Evolutionary conservation across 83 land plant genomes (phyloP).

Genomic region (Isoetes engelmannii): DNA sequence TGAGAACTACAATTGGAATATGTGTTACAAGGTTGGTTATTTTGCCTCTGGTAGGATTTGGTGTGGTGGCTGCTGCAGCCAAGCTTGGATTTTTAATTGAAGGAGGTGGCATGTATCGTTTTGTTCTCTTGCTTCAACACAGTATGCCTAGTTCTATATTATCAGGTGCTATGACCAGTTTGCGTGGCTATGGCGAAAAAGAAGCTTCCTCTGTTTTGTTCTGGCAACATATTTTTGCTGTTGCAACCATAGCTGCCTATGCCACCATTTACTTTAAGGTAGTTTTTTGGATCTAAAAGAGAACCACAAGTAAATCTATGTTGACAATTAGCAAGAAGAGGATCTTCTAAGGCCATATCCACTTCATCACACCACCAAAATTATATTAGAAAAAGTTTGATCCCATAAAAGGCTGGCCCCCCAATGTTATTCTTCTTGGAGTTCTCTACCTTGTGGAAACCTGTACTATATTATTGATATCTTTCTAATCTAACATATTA

Average conservation of each 20-base stretch:
- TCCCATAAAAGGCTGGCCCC: no score
- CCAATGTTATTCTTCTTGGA: no score
- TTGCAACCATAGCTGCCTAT: slow-evolving; percentile 51
- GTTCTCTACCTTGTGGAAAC: no score
- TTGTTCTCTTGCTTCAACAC: slow-evolving; percentile 74
- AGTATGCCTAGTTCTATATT: slow-evolving; percentile 75
- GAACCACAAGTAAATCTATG: no score
- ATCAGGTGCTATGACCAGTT: slow-evolving; percentile 63
- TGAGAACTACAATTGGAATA: slow-evolving; percentile 66
- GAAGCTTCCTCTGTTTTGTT: slow-evolving; percentile 79
- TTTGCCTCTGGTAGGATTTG: slow-evolving; percentile 68
- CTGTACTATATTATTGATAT: no score
- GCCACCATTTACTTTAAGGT: slow-evolving; percentile 50
- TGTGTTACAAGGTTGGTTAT: slow-evolving; percentile 63
- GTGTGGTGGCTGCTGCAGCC: slow-evolving; percentile 53
- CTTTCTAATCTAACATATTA: no score
- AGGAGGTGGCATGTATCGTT: slow-evolving; percentile 55
- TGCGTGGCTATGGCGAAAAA: slow-evolving; percentile 69
- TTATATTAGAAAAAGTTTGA: no score
- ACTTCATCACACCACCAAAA: no score
- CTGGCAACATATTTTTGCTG: slow-evolving; percentile 70
- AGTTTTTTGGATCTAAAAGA: slow-evolving; percentile 9
- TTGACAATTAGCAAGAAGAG: no score
- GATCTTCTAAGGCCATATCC: no score
- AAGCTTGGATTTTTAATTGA: slow-evolving; percentile 35